A percentile compares a stretch with the other conserved stretches of the same genome.
Conservation (phyloP, 2,329 filamentous ascomycete species). For the Pseudogymnoascus sp. region DNA sequence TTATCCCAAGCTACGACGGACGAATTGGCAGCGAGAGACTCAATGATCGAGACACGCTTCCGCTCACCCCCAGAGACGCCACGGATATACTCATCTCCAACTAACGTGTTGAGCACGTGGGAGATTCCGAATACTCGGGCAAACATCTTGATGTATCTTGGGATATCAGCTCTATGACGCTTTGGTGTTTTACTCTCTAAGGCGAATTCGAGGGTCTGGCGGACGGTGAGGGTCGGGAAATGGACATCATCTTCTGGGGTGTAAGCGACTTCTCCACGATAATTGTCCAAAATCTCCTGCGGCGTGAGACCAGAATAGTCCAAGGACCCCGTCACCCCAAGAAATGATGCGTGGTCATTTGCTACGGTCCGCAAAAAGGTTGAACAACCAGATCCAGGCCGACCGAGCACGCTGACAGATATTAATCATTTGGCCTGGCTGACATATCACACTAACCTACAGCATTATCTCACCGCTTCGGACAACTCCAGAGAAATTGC, state of each 20-base stretch:
- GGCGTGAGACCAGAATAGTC: neutral
- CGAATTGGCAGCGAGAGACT: slow-evolving; percentile 29
- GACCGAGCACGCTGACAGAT: slow-evolving; percentile 45
- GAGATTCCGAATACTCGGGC: slow-evolving; percentile 32
- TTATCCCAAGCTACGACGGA: slow-evolving; percentile 60
- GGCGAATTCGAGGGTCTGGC: slow-evolving; percentile 44
- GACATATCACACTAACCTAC: neutral
- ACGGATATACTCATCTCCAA: slow-evolving; percentile 50
- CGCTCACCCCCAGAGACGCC: slow-evolving; percentile 54
- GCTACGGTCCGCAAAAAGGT: slow-evolving; percentile 62
- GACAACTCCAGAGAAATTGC: slow-evolving; percentile 5
- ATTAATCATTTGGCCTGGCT: neutral
- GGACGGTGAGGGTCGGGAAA: slow-evolving; percentile 42
- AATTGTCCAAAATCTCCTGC: slow-evolving; percentile 50
- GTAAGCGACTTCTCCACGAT: slow-evolving; percentile 49
- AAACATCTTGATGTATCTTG: slow-evolving; percentile 19
- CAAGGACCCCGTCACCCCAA: slow-evolving; percentile 32
- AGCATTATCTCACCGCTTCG: slow-evolving; percentile 7
- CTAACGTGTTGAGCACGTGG: slow-evolving; percentile 47
- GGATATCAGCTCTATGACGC: slow-evolving; percentile 42
- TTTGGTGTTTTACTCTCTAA: slow-evolving; percentile 51
- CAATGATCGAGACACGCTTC: slow-evolving; percentile 54
- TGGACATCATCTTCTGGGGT: slow-evolving; percentile 45
- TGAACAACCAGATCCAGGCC: slow-evolving; percentile 62
- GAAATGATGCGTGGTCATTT: slow-evolving; percentile 54